These are phyloP conservation scores for Podaxis sp. DNA, from an alignment of 768 basidiomycete genomes.

Conservation along the genomic window DNA sequence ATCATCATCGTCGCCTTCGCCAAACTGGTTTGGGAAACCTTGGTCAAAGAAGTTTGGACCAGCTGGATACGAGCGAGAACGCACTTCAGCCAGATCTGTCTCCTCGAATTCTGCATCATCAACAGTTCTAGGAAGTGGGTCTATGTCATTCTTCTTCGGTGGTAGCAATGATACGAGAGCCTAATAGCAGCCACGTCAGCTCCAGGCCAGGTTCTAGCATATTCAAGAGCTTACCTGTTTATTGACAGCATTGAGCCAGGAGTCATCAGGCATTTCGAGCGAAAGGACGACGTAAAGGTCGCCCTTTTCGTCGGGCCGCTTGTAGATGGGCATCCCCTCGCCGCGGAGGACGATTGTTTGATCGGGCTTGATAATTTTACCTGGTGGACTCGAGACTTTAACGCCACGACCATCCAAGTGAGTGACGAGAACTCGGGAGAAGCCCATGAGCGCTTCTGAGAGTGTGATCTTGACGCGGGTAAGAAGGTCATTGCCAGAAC, in stretches of 20 bases:
- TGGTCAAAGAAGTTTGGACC: slow-evolving; percentile 74
- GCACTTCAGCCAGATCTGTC: slow-evolving; percentile 52
- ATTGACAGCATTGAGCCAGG: slow-evolving; percentile 72
- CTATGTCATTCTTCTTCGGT: slow-evolving; percentile 69
- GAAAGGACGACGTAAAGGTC: slow-evolving; percentile 80
- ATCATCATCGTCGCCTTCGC: slow-evolving; percentile 62
- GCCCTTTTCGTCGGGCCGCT: slow-evolving; percentile 62
- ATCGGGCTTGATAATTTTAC: slow-evolving; percentile 71
- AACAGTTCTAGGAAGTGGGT: slow-evolving; percentile 66
- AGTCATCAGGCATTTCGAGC: slow-evolving; percentile 81
- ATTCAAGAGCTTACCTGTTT: slow-evolving; percentile 35
- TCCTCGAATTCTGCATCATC: slow-evolving; percentile 47
- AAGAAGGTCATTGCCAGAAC: slow-evolving; percentile 76
- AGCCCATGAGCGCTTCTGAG: slow-evolving; percentile 93
- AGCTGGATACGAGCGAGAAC: slow-evolving; percentile 74
- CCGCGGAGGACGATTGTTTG: slow-evolving; percentile 71
- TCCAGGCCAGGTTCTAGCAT: background rate
- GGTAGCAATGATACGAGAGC: slow-evolving; percentile 65
- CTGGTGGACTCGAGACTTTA: slow-evolving; percentile 65
- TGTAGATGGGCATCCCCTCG: slow-evolving; percentile 88
- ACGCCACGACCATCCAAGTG: slow-evolving; percentile 95
- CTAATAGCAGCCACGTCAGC: slow-evolving; percentile 29
- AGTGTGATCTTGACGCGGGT: slow-evolving; percentile 82
- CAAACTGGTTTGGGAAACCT: slow-evolving; percentile 67
- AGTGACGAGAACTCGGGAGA: slow-evolving; percentile 83